A percentile compares a stretch with the other conserved stretches of the same genome.
These are phyloP conservation scores for Zelopaecilomyces penicillatus DNA, from an alignment of 2,329 filamentous ascomycete genomes.

Conservation along the genomic window DNA sequence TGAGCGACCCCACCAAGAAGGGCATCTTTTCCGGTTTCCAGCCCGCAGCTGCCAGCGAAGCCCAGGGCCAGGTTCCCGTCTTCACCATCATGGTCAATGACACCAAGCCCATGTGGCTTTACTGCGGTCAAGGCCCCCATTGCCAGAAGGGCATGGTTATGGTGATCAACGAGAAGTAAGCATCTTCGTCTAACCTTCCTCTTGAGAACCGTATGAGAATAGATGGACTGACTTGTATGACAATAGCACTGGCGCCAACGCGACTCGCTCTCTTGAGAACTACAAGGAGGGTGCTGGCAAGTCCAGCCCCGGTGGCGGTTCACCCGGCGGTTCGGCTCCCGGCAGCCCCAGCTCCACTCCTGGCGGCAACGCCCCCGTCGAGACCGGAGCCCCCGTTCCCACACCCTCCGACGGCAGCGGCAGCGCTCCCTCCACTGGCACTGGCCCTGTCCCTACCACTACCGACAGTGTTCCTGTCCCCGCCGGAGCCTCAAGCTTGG, in stretches of 20 bases:
- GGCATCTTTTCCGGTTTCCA: constrained; percentile 63
- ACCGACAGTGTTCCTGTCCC: constrained; percentile 12
- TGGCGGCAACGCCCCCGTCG: neutral
- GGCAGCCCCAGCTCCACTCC: constrained; percentile 2
- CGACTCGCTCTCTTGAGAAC: constrained; percentile 40
- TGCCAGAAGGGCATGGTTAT: constrained; percentile 69
- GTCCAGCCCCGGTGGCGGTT: neutral
- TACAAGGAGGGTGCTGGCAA: constrained; percentile 28
- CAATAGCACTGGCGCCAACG: constrained; percentile 39
- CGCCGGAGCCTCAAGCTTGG: constrained; percentile 22
- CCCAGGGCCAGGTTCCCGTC: constrained; percentile 48
- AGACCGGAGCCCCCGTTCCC: neutral
- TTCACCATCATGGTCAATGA: constrained; percentile 65
- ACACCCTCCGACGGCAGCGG: neutral
- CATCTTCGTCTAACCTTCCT: constrained; percentile 4
- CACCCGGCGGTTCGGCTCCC: constrained; percentile 6
- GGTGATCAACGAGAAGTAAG: constrained; percentile 68
- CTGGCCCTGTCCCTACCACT: constrained; percentile 11
- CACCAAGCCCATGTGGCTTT: constrained; percentile 67
- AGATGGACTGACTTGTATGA: neutral
- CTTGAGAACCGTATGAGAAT: constrained; percentile 3
- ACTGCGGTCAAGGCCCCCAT: constrained; percentile 66
- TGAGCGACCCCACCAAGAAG: constrained; percentile 40
- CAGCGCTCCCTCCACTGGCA: constrained; percentile 8
- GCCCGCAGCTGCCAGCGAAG: constrained; percentile 46